Conservation (phyloP, 2,329 filamentous ascomycete species). For the Trichoderma polysporum region DNA sequence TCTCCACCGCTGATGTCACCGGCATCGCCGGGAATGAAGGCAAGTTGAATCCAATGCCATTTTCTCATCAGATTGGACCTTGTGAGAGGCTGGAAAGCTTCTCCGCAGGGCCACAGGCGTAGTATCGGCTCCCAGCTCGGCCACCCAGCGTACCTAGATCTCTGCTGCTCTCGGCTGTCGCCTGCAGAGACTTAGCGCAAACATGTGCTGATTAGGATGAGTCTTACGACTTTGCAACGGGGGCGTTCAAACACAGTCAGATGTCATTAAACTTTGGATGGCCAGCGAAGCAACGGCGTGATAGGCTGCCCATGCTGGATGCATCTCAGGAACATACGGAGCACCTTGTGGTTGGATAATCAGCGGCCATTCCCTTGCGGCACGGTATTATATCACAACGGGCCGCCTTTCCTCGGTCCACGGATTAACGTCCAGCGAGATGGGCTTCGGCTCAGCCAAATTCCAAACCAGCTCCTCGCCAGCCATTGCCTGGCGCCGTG, state of each 20-base stretch:
- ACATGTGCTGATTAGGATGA: conserved; percentile 1
- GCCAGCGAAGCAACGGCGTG: not conserved
- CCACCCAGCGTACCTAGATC: conserved; percentile 4
- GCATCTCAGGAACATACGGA: not conserved
- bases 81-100: not conserved
- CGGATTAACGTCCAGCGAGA: not conserved
- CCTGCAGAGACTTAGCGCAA: conserved; percentile 2
- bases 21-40: conserved; percentile 15
- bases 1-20: conserved; percentile 14
- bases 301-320: too few species aligned
- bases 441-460: not conserved
- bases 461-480: conserved; percentile 2
- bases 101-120: not conserved
- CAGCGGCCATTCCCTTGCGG: not conserved
- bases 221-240: not conserved
- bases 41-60: not conserved
- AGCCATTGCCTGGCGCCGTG: not conserved
- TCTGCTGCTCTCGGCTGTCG: not conserved
- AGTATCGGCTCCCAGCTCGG: conserved; percentile 3
- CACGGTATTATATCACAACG: conserved; percentile 5
- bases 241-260: conserved; percentile 7
- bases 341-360: not conserved
- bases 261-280: not conserved
- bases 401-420: not conserved
- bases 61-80: not conserved